Base-by-base conservation (phyloP, 768 basidiomycete species). In the Paxillus involutus region DNA sequence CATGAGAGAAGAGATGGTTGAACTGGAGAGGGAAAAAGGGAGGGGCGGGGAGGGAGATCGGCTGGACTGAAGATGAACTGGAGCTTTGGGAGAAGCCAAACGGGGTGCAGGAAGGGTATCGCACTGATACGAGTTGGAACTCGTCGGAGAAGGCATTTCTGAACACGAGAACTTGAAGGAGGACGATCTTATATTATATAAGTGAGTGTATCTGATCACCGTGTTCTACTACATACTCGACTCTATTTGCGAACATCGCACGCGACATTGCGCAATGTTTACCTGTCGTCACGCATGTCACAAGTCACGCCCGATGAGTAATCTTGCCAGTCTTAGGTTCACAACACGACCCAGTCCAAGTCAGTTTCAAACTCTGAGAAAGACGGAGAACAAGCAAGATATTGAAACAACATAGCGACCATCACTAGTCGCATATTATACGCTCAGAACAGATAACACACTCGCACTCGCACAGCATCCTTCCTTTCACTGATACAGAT, bases 61-160 rank as follows among this genome's bases (percentile, higher is more conserved):
- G 48, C 9, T 55, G 33, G 47, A 63, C 26, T 36, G 19, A 36
- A 41, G 47, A 16, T 32, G 39, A 32, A 16, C 11, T 5, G 45
- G 26, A 16, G 24, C 12, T 9, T 45, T 11, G 10, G 21, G 59
- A 45, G 61, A 58, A 13, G 80, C 81, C 33, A 87, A 73, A 24
- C 81, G 77, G 9, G 89, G 75, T 3, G 86, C 76, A 21, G 86
- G 88, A 33, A 91, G 68, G 9, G 87, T 87, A 62, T 91, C 88
- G 71, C 89, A 91, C 54, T 83, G 75, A 61, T 86, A 80, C 37
- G 78, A 19, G 19, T 12, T 39, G 4, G 61, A 11, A 49, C 21
- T 50, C 35, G 62, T 26, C 21, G 63, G 36, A 4, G 63, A 16
- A 6, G 68, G 48, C 63, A 71, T 68, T 47, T 53, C 41, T 13